These are phyloP conservation scores for Sporothrix mexicana DNA, from an alignment of 2,329 filamentous ascomycete species.

Conservation along the genomic window DNA sequence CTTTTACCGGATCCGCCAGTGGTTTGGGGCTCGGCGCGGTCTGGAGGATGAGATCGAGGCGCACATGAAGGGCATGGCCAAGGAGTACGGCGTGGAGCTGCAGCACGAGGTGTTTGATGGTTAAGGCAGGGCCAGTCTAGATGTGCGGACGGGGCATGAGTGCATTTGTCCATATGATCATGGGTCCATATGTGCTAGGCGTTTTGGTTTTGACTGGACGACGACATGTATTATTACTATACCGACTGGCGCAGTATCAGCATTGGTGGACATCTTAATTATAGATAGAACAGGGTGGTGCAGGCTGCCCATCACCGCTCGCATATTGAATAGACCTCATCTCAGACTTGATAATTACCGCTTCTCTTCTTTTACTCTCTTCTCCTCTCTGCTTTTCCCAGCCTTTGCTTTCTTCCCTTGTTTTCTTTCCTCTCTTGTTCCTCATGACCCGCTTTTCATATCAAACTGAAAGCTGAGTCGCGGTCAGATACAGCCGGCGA, in stretches of 20 bases:
- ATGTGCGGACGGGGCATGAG: too few species aligned
- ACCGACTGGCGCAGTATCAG: not conserved
- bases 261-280: not conserved
- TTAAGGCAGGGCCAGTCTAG: slow-evolving; percentile 45
- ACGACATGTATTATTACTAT: not conserved
- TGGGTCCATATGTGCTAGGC: too few species aligned
- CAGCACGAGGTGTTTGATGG: slow-evolving; percentile 90
- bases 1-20: slow-evolving; percentile 77
- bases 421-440: not conserved
- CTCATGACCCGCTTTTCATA: too few species aligned
- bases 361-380: not conserved
- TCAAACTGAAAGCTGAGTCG: too few species aligned
- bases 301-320: slow-evolving; percentile 27
- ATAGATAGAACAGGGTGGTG: not conserved
- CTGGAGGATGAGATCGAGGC: slow-evolving; percentile 96
- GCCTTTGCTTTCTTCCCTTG: not conserved
- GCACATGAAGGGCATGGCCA: slow-evolving; percentile 84
- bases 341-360: not conserved
- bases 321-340: slow-evolving; percentile 14
- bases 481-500: too few species aligned
- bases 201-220: not conserved
- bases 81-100: slow-evolving; percentile 88
- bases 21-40: slow-evolving; percentile 75
- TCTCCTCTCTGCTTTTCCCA: too few species aligned
- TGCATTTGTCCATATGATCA: too few species aligned